These are phyloP conservation scores for Nemania bipapillata DNA, from an alignment of 2,329 filamentous ascomycete genomes.

Conservation along the genomic window DNA sequence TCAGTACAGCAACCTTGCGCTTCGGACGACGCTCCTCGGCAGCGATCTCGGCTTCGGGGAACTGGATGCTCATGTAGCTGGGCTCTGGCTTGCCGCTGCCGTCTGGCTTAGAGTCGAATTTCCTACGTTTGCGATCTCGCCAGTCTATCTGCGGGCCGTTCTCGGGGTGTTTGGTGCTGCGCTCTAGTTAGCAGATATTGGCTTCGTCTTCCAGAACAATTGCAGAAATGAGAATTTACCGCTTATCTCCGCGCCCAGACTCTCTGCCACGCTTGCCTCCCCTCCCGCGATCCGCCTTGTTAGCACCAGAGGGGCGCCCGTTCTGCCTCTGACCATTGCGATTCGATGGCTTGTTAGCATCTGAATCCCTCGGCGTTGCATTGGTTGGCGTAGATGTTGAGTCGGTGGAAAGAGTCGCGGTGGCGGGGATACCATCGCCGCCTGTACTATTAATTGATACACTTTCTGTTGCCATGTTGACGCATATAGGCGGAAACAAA, in stretches of 20 bases:
- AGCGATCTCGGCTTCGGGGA: slow-evolving; percentile 82
- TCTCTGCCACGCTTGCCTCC: slow-evolving; percentile 39
- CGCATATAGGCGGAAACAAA: background rate
- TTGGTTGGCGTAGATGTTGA: slow-evolving; percentile 15
- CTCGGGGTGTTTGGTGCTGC: slow-evolving; percentile 62
- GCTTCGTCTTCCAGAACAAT: slow-evolving; percentile 35
- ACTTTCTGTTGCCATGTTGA: slow-evolving; percentile 33
- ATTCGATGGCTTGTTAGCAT: slow-evolving; percentile 21
- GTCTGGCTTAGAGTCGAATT: slow-evolving; percentile 53
- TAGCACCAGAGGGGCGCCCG: slow-evolving; percentile 38
- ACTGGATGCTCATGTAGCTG: slow-evolving; percentile 68
- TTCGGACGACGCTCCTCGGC: slow-evolving; percentile 89
- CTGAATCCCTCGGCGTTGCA: slow-evolving; percentile 22
- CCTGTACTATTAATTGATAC: slow-evolving; percentile 18
- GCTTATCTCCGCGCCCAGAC: slow-evolving; percentile 34
- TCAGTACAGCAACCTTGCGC: slow-evolving; percentile 93
- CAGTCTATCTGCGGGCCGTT: slow-evolving; percentile 59
- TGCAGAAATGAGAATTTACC: slow-evolving; percentile 34
- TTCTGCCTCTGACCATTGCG: slow-evolving; percentile 36
- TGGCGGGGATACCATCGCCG: background rate
- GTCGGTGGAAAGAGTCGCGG: slow-evolving; percentile 13
- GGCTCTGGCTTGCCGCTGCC: slow-evolving; percentile 52
- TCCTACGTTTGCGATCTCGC: slow-evolving; percentile 66
- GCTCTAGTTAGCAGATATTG: slow-evolving; percentile 59
- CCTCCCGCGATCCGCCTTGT: slow-evolving; percentile 38